Evolutionary conservation across 2,329 filamentous ascomycete species (phyloP).

Genomic region (Calonectria naviculata): DNA sequence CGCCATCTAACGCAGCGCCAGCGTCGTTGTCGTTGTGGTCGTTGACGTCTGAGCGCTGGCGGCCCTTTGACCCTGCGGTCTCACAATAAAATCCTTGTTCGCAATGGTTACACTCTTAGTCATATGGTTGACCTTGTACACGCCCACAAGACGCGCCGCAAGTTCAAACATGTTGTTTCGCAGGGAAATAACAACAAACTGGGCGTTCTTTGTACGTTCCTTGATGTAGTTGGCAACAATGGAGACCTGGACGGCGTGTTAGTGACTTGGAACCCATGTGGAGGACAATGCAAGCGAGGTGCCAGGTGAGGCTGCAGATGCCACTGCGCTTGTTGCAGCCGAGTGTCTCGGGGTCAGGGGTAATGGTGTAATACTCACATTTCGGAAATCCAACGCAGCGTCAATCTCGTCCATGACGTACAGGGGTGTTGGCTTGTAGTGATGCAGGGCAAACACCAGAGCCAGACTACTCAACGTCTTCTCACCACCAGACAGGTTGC

Average conservation of each 20-base stretch:
- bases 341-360: constrained; percentile 34
- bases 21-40: constrained; percentile 38
- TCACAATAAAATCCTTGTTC: constrained; percentile 79
- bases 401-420: constrained; percentile 99
- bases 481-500: constrained; percentile 94
- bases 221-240: constrained; percentile 99
- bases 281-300: constrained; percentile 20
- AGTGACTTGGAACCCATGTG: constrained; percentile 22
- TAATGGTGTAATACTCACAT: constrained; percentile 71
- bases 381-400: constrained; percentile 96
- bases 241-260: constrained; percentile 72
- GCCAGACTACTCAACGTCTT: constrained; percentile 96
- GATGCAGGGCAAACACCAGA: constrained; percentile 96
- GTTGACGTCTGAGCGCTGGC: constrained; percentile 35
- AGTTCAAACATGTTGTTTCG: constrained; percentile 99
- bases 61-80: constrained; percentile 46
- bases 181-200: constrained; percentile 98
- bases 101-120: constrained; percentile 93
- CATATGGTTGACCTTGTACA: constrained; percentile 99
- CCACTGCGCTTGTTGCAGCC: constrained; percentile 27
- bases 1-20: constrained; percentile 46
- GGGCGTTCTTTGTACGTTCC: constrained; percentile 98
- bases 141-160: constrained; percentile 92
- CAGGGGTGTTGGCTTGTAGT: constrained; percentile 96
- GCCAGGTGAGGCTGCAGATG: constrained; percentile 29